phyloP scores from a whole-genome alignment of 2,329 filamentous ascomycete genomes.

The Drechslera avenae region DNA sequence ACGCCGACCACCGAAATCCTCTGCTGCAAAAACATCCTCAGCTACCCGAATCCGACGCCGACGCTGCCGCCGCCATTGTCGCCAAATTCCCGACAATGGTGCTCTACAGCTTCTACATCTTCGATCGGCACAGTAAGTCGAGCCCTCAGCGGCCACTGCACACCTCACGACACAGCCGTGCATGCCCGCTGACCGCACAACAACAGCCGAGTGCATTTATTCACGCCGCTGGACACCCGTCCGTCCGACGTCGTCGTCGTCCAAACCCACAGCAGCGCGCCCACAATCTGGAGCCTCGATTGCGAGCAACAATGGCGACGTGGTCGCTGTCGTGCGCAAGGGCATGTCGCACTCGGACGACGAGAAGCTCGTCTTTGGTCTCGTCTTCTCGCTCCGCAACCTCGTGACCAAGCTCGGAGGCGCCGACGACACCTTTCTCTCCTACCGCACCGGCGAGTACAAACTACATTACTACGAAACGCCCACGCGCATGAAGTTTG shows the following conservation, averaged over 20 bases:
- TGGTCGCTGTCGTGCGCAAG: constrained; percentile 38
- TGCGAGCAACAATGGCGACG: constrained; percentile 50
- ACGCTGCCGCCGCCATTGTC: not conserved
- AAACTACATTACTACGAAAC: constrained; percentile 99
- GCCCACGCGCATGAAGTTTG: constrained; percentile 91
- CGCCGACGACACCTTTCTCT: constrained; percentile 89
- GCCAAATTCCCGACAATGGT: constrained; percentile 64
- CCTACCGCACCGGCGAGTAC: constrained; percentile 91
- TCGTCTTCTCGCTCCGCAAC: constrained; percentile 93
- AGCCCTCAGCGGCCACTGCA: not conserved
- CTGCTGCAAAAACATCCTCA: not conserved
- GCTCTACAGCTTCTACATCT: constrained; percentile 98
- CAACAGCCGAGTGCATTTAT: constrained; percentile 94
- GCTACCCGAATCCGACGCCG: not conserved
- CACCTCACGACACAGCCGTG: not conserved
- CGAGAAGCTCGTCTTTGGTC: constrained; percentile 96
- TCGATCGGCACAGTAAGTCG: constrained; percentile 89
- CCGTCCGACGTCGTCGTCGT: constrained; percentile 53
- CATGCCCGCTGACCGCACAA: constrained; percentile 24
- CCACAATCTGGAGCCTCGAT: constrained; percentile 56
- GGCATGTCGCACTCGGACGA: constrained; percentile 72
- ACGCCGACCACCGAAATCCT: not conserved
- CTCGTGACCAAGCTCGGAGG: constrained; percentile 96
- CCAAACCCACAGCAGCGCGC: constrained; percentile 53
- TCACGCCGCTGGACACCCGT: constrained; percentile 76